phyloP scores from a whole-genome alignment of 768 basidiomycete genomes.

The Cystofilobasidium ferigula region DNA sequence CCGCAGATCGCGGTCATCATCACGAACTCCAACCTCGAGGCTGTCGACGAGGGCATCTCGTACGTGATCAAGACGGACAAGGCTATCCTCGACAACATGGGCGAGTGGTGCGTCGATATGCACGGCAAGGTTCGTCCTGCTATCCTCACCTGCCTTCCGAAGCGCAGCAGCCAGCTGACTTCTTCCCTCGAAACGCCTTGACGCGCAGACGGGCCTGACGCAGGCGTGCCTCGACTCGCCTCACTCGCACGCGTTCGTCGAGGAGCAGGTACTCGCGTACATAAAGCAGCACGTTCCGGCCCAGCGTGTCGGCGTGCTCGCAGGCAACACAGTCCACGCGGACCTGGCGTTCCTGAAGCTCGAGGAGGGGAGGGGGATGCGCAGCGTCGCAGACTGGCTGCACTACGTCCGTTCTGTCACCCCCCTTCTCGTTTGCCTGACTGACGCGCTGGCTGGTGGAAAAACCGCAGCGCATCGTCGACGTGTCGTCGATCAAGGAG shows the following conservation, averaged over 20 bases:
- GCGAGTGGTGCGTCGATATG: slow-evolving; percentile 72
- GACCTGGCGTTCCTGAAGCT: slow-evolving; percentile 28
- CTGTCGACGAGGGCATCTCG: slow-evolving; percentile 68
- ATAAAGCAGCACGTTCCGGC: slow-evolving; percentile 73
- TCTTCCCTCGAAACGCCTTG: not conserved
- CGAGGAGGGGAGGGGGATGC: slow-evolving; percentile 53
- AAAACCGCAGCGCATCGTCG: slow-evolving; percentile 40
- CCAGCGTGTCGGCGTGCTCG: slow-evolving; percentile 32
- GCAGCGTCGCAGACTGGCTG: slow-evolving; percentile 50
- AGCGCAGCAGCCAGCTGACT: slow-evolving; percentile 23
- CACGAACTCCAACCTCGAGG: slow-evolving; percentile 68
- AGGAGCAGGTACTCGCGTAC: slow-evolving; percentile 55
- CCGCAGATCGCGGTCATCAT: slow-evolving; percentile 69
- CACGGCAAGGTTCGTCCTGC: slow-evolving; percentile 45
- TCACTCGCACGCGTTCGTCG: slow-evolving; percentile 52
- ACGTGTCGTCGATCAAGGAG: slow-evolving; percentile 27
- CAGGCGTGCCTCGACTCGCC: slow-evolving; percentile 64
- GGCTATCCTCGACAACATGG: slow-evolving; percentile 68
- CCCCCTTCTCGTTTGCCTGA: slow-evolving; percentile 31
- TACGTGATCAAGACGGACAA: slow-evolving; percentile 67
- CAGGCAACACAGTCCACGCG: slow-evolving; percentile 76
- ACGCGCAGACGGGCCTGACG: slow-evolving; percentile 60
- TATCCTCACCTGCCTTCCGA: not conserved
- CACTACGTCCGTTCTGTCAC: slow-evolving; percentile 17
- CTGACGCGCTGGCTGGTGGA: too few species aligned